Evolutionary conservation across 305 asterid species (phyloP), one percentile per base, ranked within the genome.

Genomic region (Stenogyne calaminthoides): DNA sequence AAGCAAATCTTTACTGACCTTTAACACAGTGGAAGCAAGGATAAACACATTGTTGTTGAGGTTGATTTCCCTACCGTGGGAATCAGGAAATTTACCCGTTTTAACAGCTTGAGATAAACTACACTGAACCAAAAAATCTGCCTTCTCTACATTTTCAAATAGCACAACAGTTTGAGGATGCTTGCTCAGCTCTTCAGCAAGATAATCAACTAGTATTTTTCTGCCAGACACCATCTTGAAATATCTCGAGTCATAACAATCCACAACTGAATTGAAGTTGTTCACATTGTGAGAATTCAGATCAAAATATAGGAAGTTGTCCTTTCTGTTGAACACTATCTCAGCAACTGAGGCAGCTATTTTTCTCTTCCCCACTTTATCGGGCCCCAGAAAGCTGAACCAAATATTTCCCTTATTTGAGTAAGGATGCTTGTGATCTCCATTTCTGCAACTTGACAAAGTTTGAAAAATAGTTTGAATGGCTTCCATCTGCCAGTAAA

Each of bases 371-470:
- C 95, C 95, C 64, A 85, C 91, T 80, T 71, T 82, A 83, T 95
- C 99, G 70, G 94, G 95, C 40, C 99, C 99, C 60, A 78, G 75
- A 79, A 92, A 89, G 79, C 88, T 80, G 77, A 95, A 86, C 98
- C 98, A 95, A 57, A 88, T 64, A 79, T 80, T 88, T 79, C 97
- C 90, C 77, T 82, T 84, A 73, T 79, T 83, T 27, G 83, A 84
- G 70, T 77, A 56, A 52, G 1, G 75, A 47, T 73, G 58, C 47
- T 70, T 81, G 60, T 79, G 81, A 39, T 79, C 76, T 52, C 88
- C 92, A 81, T 73, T 80, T 85, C 80, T 82, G 81, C 86, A 85
- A 61, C 78, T 73, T 32, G 87, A 82, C 65, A 95, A 59, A 37
- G 89, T 78, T 75, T 55, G 88, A 78, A 88, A 36, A 51, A 92